Conservation (phyloP, 306 rosid genomes). For the Pterocarpus santalinus region DNA sequence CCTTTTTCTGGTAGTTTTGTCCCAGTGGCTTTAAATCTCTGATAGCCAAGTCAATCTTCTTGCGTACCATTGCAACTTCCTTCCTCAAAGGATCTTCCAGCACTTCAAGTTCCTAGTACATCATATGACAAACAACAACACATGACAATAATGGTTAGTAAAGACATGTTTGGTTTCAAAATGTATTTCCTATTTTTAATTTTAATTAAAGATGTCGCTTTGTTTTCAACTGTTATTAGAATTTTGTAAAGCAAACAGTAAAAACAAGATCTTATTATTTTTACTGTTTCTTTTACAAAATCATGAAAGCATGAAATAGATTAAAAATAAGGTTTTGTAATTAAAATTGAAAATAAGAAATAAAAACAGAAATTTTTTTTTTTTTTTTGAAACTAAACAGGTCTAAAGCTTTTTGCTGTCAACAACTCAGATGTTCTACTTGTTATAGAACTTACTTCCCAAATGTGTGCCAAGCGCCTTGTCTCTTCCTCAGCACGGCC, state of each 20-base stretch:
- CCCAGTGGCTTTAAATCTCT: slow-evolving; percentile 82
- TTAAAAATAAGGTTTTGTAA: too few relatives aligned
- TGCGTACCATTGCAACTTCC: slow-evolving; percentile 82
- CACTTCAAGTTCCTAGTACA: slow-evolving; percentile 83
- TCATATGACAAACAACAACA: slow-evolving; percentile 30
- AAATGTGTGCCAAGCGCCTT: slow-evolving; percentile 80
- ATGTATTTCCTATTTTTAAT: too few relatives aligned
- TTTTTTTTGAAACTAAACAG: neutral
- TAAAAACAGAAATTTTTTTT: too few relatives aligned
- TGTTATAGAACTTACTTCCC: slow-evolving; percentile 75
- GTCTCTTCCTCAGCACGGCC: slow-evolving; percentile 92
- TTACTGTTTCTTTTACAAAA: neutral
- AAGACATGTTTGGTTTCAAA: too few relatives aligned
- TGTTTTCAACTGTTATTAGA: too few relatives aligned
- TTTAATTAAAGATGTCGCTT: too few relatives aligned
- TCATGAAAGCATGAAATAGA: too few relatives aligned
- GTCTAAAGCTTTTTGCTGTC: slow-evolving; percentile 14
- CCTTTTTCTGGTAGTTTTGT: slow-evolving; percentile 85
- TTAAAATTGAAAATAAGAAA: too few relatives aligned
- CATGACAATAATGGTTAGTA: neutral
- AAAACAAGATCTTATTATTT: too few relatives aligned
- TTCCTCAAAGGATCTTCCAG: slow-evolving; percentile 85
- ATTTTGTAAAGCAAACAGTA: too few relatives aligned
- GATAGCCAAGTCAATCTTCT: slow-evolving; percentile 76
- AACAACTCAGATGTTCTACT: neutral